Conservation (phyloP, 495 filamentous ascomycete species). For the Penicillium cinerascens region DNA sequence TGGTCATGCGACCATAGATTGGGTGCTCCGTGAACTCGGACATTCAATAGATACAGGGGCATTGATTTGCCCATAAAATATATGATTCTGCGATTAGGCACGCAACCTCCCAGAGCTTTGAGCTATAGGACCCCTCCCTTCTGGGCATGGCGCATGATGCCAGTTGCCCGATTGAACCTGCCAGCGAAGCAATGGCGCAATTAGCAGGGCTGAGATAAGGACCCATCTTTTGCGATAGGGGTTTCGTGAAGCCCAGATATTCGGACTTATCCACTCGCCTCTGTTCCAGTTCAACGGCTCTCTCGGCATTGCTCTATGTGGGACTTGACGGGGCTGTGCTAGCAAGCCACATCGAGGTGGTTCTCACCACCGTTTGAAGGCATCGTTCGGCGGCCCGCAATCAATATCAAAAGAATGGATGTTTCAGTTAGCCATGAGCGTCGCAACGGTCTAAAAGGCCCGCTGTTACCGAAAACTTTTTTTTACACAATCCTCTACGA, state of each 20-base stretch:
- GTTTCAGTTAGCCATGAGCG: not conserved
- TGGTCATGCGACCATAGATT: slow-evolving; percentile 1
- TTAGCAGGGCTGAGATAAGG: slow-evolving; percentile 7
- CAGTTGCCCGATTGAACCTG: not conserved
- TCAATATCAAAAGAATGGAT: not conserved
- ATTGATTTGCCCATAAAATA: not conserved
- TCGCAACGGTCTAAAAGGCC: not conserved
- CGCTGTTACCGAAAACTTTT: not conserved
- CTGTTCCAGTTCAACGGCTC: not conserved
- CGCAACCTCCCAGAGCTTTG: not conserved
- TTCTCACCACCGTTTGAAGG: not conserved
- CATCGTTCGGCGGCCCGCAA: no score
- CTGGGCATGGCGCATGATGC: slow-evolving; percentile 5
- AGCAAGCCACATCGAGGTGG: not conserved
- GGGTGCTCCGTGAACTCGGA: not conserved
- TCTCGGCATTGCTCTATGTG: not conserved
- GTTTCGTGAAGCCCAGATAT: not conserved
- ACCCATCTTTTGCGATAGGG: not conserved
- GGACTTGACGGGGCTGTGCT: not conserved
- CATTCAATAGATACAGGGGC: not conserved
- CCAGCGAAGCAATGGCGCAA: slow-evolving; percentile 6
- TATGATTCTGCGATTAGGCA: not conserved
- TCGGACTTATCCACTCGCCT: not conserved
- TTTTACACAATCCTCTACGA: not conserved
- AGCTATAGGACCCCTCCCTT: not conserved